Base-by-base conservation (phyloP, 2,329 filamentous ascomycete species). In the Waltergamsia citrina region DNA sequence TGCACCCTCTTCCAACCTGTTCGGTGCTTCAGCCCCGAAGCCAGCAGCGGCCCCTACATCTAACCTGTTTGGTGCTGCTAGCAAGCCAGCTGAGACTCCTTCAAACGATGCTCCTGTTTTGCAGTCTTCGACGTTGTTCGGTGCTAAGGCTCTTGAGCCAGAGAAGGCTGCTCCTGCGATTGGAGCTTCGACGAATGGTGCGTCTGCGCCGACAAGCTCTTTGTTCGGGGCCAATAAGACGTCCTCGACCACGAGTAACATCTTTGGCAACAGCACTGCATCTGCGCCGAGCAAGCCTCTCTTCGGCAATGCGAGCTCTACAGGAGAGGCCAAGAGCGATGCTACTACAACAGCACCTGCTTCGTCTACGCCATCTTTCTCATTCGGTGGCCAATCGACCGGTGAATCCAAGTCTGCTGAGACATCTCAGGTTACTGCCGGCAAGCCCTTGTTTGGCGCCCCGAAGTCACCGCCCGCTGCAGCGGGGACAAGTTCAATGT, bases 21-120 rank as follows among this genome's bases (percentile, higher is more conserved):
- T 56, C 15, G 37, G 33, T 33, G 44, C 43, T n/a, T 37, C 37
- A 11, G 28, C 36, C 17, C 10, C 39, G 32, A 51, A 56, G 37
- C 26, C 45, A 24, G 35, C 45, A 14, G 49, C 52, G 34, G 31
- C 50, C 7, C 44, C 48, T n/a, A 34, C 50, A 35, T 38, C 50
- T 16, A 59, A 47, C 10, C 34, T 65, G n/a, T 67, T 67, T 41
- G 63, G 60, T 15, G 40, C 42, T 32, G 43, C 46, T 7, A 50
- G 43, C 24, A 59, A 59, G 36, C 45, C 54, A 18, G 42, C 48
- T 11, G 53, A 57, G 18, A 34, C 52, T 15, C 35, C 45, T 12
- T 33, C 42, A 24, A 31, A 46, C 6, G 27, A 47, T 29, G 36
- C 41, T 19, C 36, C 52, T 20, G 43, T 45, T 6, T 44, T 47